These are phyloP conservation scores for Pythium scleroteichum DNA, from an alignment of 352 stramenopile genomes.

Conservation along the genomic window DNA sequence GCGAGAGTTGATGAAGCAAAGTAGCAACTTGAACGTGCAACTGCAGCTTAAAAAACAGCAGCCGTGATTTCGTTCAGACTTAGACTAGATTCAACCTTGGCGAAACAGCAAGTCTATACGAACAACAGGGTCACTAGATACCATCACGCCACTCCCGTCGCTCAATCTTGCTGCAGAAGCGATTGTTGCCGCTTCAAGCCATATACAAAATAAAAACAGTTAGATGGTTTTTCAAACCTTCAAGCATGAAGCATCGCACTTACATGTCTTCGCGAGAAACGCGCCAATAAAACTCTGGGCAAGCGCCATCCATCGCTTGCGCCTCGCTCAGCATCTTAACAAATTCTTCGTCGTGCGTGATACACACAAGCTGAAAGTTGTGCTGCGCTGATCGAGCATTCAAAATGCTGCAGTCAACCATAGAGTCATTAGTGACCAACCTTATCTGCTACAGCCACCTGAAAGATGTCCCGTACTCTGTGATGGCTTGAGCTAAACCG, in stretches of 20 bases:
- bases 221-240: no score
- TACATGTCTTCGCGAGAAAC: constrained; percentile 85
- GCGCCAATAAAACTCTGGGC: constrained; percentile 85
- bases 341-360: constrained; percentile 99
- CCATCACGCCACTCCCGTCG: constrained; percentile 63
- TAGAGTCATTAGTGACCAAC: constrained; percentile 4
- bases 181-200: constrained; percentile 62
- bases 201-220: constrained; percentile 4
- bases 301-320: constrained; percentile 69
- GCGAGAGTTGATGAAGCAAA: constrained; percentile 95
- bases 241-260: neutral
- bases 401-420: constrained; percentile 85
- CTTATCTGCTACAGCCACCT: neutral
- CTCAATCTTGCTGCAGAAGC: constrained; percentile 85
- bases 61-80: neutral
- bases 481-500: constrained; percentile 86
- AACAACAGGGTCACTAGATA: constrained; percentile 26
- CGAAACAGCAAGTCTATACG: neutral
- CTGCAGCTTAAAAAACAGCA: constrained; percentile 47
- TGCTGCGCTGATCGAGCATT: constrained; percentile 92
- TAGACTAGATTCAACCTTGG: neutral
- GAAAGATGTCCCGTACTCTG: constrained; percentile 47
- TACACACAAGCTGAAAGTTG: constrained; percentile 99
- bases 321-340: constrained; percentile 87
- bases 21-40: constrained; percentile 77